phyloP scores from a whole-genome alignment of 2,329 filamentous ascomycete species.

The Teratosphaeria pseudoeucalypti region DNA sequence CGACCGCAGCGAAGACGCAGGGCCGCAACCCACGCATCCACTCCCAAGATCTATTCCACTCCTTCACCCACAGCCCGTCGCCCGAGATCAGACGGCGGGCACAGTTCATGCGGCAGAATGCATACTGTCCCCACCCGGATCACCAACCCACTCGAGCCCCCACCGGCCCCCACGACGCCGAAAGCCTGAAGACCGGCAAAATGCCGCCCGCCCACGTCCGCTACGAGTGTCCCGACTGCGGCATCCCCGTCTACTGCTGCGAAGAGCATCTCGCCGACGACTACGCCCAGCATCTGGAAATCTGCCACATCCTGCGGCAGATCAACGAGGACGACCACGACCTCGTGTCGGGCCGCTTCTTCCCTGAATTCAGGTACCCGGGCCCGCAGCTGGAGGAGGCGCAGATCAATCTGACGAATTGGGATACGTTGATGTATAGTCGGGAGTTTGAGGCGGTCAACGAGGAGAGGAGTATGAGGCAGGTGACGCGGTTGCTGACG shows the following conservation, averaged over 20 bases:
- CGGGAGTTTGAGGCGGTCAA: conserved; percentile 86
- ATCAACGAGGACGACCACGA: conserved; percentile 99
- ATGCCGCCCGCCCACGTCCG: conserved; percentile 70
- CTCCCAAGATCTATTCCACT: conserved; percentile 82
- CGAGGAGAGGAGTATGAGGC: conserved; percentile 78
- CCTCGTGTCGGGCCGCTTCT: conserved; percentile 76
- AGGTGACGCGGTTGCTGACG: conserved; percentile 84
- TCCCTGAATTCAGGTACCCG: conserved; percentile 88
- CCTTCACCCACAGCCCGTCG: conserved; percentile 79
- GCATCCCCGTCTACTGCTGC: conserved; percentile 84
- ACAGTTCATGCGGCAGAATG: conserved; percentile 84
- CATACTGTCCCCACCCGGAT: conserved; percentile 82
- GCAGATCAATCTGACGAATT: conserved; percentile 93
- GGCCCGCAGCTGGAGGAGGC: conserved; percentile 84
- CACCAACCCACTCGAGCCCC: conserved; percentile 67
- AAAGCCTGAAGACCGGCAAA: conserved; percentile 49
- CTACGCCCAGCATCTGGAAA: conserved; percentile 82
- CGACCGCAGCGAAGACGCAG: not conserved
- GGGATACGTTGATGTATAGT: conserved; percentile 94
- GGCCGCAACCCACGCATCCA: conserved; percentile 38
- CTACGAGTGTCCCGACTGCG: conserved; percentile 95
- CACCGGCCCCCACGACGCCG: conserved; percentile 52
- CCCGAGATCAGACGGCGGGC: conserved; percentile 79
- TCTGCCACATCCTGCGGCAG: conserved; percentile 82
- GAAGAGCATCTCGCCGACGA: conserved; percentile 94